These are phyloP conservation scores for Cyberlindnera euphorbiae DNA, from an alignment of 805 yeast species.

Conservation along the genomic window DNA sequence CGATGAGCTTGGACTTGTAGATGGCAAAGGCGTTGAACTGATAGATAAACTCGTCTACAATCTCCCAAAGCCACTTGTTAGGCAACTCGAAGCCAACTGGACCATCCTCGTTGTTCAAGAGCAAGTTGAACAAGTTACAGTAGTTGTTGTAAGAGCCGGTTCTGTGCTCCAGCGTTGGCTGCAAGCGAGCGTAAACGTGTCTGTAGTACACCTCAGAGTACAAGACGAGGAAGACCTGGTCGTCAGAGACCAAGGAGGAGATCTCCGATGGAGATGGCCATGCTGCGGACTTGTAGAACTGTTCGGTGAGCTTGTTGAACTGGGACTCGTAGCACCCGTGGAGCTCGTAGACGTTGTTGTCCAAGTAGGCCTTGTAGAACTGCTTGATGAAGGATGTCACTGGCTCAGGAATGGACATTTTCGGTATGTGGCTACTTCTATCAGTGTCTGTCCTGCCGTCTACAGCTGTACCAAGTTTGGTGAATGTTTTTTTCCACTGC, in stretches of 20 bases:
- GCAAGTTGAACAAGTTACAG: slow-evolving; percentile 41
- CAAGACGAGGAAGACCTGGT: slow-evolving; percentile 39
- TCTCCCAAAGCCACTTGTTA: slow-evolving; percentile 47
- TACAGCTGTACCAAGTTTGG: no score
- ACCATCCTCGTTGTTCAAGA: slow-evolving; percentile 38
- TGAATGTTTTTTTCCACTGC: no score
- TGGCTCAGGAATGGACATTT: slow-evolving; percentile 36
- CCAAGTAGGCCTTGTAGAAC: slow-evolving; percentile 39
- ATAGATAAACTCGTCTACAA: slow-evolving; percentile 47
- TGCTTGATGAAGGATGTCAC: slow-evolving; percentile 38
- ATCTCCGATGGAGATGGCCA: slow-evolving; percentile 46
- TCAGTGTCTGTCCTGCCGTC: not conserved
- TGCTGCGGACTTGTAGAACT: slow-evolving; percentile 35
- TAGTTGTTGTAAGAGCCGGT: slow-evolving; percentile 45
- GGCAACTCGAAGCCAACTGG: slow-evolving; percentile 44
- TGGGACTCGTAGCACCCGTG: slow-evolving; percentile 40
- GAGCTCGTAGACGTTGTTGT: slow-evolving; percentile 39
- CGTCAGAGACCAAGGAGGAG: slow-evolving; percentile 38
- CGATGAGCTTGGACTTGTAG: slow-evolving; percentile 34
- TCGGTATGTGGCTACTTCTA: no score
- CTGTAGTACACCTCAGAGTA: slow-evolving; percentile 48
- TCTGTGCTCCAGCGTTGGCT: slow-evolving; percentile 40
- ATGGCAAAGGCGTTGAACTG: slow-evolving; percentile 43
- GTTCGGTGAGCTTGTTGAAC: slow-evolving; percentile 42
- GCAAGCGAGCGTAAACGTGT: slow-evolving; percentile 41